Base-by-base conservation (phyloP, 805 yeast species). In the Candida hungchunana region DNA sequence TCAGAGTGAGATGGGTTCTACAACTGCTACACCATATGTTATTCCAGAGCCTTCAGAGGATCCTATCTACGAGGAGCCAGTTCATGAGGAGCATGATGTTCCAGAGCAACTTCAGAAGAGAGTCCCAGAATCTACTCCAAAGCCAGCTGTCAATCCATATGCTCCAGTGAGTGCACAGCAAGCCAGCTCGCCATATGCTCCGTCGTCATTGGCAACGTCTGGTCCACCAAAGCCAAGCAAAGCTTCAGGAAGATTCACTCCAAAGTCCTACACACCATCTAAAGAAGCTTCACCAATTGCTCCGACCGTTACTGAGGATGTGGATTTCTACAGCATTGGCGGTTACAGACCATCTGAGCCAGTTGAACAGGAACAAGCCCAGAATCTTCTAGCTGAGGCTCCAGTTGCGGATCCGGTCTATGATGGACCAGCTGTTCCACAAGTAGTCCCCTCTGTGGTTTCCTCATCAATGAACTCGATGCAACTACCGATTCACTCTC, bases 1-100 rank as follows among this genome's bases (percentile, higher is more conserved):
- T 15, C 40, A 37, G 25, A 46, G 49, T 31, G 47, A 40, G 20
- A 34, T 42, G 37, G 51, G 49, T 1, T 29, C 47, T 14, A 13
- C 31, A 13, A 30, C 39, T 30, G 41, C 41, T 12, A 43, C 38
- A 6, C 47, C 47, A 5, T 39, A 39, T 29, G 38, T 37, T 15
- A 40, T 44, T 13, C 47, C 52, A 15, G 40, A 34, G 16, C 16
- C n/a, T n/a, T n/a, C n/a, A n/a, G n/a, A n/a, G n/a, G n/a, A n/a
- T n/a, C n/a, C 26, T 21, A 31, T 26, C 1, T 18, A 16, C 6
- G 6, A 16, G 8, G 20, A 18, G 6, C 21, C 16, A 27, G 30
- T 16, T 10, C 5, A 24, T 5, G 29, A 35, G 13, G 36, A 32
- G 8, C 31, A 29, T 30, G 45, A 40, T 16, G 32, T 42, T 10